A percentile compares a stretch with the other conserved stretches of the same genome.
These are phyloP conservation scores for Seiridium unicorne DNA, from an alignment of 2,329 filamentous ascomycete species.

Conservation along the genomic window DNA sequence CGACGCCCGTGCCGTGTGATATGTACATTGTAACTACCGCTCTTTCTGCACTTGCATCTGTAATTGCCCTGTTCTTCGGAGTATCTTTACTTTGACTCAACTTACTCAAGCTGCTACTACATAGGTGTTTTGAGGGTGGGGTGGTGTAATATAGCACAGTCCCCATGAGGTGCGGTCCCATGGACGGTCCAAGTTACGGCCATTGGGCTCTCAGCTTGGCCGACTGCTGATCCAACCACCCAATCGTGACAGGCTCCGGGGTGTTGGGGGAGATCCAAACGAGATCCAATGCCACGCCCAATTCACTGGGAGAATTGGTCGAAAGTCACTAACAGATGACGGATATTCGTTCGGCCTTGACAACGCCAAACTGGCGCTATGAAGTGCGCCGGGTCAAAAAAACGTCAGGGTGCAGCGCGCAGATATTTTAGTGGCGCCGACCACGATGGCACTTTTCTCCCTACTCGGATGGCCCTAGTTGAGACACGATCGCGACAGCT, in stretches of 20 bases:
- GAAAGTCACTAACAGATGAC: background rate
- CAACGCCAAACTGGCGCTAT: background rate
- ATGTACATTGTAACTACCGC: no score
- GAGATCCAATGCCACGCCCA: background rate
- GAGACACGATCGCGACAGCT: no score
- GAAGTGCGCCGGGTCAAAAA: background rate
- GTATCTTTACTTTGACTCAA: no score
- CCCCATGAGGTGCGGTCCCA: background rate
- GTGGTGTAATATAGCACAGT: no score
- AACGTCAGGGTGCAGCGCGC: background rate
- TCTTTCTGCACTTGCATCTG: no score
- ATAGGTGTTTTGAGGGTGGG: no score
- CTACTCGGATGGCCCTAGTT: no score
- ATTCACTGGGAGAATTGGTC: constrained; percentile 1
- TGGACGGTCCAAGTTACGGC: background rate
- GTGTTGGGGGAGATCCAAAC: constrained; percentile 23
- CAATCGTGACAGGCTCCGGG: constrained; percentile 17
- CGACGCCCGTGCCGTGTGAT: no score
- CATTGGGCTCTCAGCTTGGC: constrained; percentile 3
- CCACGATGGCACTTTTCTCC: background rate
- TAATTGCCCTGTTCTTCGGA: no score
- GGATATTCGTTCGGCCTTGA: background rate
- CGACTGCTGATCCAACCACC: constrained; percentile 7
- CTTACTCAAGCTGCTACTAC: no score
- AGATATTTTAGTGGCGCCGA: background rate